Conservation (phyloP, 805 yeast species). For the Myxozyma neotropica region DNA sequence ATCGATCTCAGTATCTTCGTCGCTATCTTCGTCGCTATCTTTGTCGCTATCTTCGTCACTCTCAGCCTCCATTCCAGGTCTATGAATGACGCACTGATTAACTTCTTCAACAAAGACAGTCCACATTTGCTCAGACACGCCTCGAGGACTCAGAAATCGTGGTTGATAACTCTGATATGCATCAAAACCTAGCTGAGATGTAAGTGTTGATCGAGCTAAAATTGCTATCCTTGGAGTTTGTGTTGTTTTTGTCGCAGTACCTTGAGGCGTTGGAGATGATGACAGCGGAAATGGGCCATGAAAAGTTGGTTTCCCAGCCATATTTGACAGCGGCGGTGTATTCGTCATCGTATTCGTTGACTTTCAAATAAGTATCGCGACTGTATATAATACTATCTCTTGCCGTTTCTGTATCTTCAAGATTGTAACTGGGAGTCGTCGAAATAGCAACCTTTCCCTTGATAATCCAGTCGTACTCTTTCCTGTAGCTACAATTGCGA, state of each 20-base stretch:
- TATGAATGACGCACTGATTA: neutral
- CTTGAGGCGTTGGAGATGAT: neutral
- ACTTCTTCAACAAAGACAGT: neutral
- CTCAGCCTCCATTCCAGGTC: neutral
- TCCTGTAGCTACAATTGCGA: no score
- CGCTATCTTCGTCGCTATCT: neutral
- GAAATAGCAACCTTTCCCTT: no score
- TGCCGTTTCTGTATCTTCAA: no score
- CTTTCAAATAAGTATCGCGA: no score
- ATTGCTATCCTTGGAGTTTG: neutral
- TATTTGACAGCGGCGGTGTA: no score
- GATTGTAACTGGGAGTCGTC: no score
- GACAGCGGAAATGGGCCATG: no score
- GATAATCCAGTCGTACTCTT: no score
- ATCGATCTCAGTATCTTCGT: neutral
- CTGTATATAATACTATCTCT: no score
- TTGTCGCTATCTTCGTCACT: neutral
- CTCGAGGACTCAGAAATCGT: conserved; percentile 3
- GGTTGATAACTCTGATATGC: conserved; percentile 3
- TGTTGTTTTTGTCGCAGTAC: neutral
- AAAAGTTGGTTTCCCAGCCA: no score
- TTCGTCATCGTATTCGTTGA: no score
- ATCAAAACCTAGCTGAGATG: conserved; percentile 2
- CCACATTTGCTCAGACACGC: conserved; percentile 11
- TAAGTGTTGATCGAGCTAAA: conserved; percentile 5